Base-by-base conservation (phyloP, 805 yeast species). In the Kazachstania bromeliacearum region DNA sequence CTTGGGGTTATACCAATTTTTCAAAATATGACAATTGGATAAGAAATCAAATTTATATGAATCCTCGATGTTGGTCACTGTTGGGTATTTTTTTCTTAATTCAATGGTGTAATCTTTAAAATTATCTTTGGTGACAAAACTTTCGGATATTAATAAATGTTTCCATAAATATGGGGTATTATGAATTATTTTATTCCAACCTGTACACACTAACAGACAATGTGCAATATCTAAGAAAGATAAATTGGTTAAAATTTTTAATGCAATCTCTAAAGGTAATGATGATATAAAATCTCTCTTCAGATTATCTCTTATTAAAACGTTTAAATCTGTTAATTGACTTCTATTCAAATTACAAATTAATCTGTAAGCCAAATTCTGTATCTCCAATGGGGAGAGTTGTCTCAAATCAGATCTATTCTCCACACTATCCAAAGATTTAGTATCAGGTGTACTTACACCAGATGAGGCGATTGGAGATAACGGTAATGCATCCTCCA, bases 1-100 rank as follows among this genome's bases (percentile, higher is more conserved):
- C 15, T 59, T 60, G 1, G 88, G 81, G 47, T 79, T 70, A 72
- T 76, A 80, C 97, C 98, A 92, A 54, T 92, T 75, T 37, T 66
- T 63, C 28, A 75, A 66, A 26, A 82, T 70, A 71, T 75, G 79
- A 95, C 96, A 88, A 52, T 88, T 74, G 35, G 66, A 61, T 24
- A 75, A 64, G 28, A 84, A 56, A 37, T 64, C 62, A 62, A 71
- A 59, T 30, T 68, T 70, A 24, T 55, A 48, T 7, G 62, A 44
- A 23, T 67, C 59, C 34, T 59, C 57, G 9, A 51, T 47, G 3
- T 62, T 52, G 33, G 57, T 37, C 19, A 45, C 38, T 19, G 19
- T 45, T 16, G 50, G 48, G 33, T 41, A 36, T 59, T 66, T 42
- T 64, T 12, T 4, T 16, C 37, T 34, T 25, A 46, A 32, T 12